Evolutionary conservation across 257 asterid species (phyloP).

Genomic region (Ligustrum vulgare): DNA sequence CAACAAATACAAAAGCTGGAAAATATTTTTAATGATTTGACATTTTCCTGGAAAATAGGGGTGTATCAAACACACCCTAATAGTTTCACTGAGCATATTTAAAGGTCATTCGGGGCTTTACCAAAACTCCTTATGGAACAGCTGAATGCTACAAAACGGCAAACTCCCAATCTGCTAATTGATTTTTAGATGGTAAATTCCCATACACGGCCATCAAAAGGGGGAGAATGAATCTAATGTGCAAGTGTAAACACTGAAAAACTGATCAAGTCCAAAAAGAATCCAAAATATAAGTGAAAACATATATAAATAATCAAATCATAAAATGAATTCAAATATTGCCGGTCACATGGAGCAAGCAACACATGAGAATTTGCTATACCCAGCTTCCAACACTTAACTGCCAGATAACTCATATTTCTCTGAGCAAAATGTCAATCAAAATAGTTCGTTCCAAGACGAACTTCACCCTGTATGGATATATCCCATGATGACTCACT

Average conservation of each 20-base stretch:
- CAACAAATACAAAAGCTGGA: too few species aligned
- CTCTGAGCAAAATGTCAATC: too few species aligned
- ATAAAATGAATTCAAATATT: too few species aligned
- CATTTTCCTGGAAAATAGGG: too few species aligned
- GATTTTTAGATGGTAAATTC: slow-evolving; percentile 78
- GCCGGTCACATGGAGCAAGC: not conserved
- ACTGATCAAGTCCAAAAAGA: not conserved
- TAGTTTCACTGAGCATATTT: not conserved
- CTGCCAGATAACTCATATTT: not conserved
- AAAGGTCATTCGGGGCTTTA: not conserved
- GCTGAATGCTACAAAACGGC: slow-evolving; percentile 86
- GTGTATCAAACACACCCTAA: too few species aligned
- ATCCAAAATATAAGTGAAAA: not conserved
- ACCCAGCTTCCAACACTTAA: slow-evolving; percentile 1
- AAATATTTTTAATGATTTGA: too few species aligned
- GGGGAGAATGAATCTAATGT: slow-evolving; percentile 1
- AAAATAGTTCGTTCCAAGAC: too few species aligned
- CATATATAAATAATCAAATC: not conserved
- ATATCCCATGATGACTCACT: too few species aligned
- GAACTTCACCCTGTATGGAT: too few species aligned
- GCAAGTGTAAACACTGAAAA: not conserved
- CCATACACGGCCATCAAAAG: slow-evolving; percentile 72
- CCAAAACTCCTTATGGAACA: slow-evolving; percentile 54
- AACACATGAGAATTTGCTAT: slow-evolving; percentile 2
- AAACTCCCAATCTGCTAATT: slow-evolving; percentile 94